Evolutionary conservation across 2,329 filamentous ascomycete species (phyloP).

Genomic region (Tolypocladium nubicola): DNA sequence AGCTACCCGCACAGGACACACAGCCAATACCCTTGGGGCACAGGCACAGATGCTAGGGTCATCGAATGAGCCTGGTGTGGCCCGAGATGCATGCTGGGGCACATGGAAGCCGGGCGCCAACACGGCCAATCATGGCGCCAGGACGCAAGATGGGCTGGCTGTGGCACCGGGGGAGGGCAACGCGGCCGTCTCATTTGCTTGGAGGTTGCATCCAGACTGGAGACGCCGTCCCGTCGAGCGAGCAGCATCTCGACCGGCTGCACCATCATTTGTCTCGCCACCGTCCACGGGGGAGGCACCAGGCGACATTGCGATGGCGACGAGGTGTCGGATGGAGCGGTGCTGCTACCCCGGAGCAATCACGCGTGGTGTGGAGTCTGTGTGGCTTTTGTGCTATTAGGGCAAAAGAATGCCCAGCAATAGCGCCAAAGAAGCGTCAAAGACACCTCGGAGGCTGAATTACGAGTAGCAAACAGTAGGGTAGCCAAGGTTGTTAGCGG

Average conservation of each 20-base stretch:
- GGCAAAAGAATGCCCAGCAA: background rate
- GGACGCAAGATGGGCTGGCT: background rate
- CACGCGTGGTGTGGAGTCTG: background rate
- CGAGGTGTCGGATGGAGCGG: background rate
- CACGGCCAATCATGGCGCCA: conserved; percentile 19
- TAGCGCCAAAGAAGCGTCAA: background rate
- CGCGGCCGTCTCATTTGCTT: background rate
- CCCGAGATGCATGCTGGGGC: conserved; percentile 4
- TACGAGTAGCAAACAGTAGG: too few species aligned
- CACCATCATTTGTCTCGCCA: conserved; percentile 6
- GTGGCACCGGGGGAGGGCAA: background rate
- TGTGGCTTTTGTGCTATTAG: background rate
- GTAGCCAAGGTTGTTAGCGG: background rate
- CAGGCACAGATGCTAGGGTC: background rate
- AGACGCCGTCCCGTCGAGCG: background rate
- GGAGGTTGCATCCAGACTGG: background rate
- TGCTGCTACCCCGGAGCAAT: background rate
- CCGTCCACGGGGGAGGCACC: background rate
- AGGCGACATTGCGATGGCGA: conserved; percentile 2
- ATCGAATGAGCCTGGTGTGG: background rate
- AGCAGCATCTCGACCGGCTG: background rate
- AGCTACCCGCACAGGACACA: background rate
- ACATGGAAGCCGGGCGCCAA: conserved; percentile 20
- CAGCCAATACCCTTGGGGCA: background rate
- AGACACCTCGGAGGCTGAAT: background rate